Evolutionary conservation across 257 asterid genomes (phyloP), one percentile per base, ranked within the genome.

Genomic region (Nyctanthes arbortristis): DNA sequence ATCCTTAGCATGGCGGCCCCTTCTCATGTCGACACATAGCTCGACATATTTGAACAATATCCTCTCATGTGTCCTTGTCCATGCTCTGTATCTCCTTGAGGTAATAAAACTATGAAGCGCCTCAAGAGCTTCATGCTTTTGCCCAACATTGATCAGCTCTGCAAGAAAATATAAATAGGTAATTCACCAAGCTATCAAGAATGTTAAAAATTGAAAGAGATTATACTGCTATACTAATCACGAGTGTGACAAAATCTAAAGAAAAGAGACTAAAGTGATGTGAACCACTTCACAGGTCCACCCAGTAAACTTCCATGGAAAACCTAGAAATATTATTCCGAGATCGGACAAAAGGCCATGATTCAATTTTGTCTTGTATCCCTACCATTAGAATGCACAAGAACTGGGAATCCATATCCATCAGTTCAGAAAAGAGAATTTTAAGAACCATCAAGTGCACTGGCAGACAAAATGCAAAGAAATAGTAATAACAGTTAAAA

Each of bases 1-100:
- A 81, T 93, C 97, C 81, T 90, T 93, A 40, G 98, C 98, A 83
- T 87, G 89, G 75, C 97, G 84, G 63, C 98, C 97, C 85, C 93
- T 85, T 75, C 94, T 84, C 98, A 88, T 90, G 68, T 93, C 98
- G 59, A 90, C 98, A 75, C 97, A 93, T 12, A 93, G 81, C 78
- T 93, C 98, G 32, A 93, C 93, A 77, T 90, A 90, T 79, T 93
- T 93, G 67, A 88, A 90, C 97, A 93, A 75, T 61, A 93, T 93
- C 65, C 77, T 84, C 79, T 93, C 98, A 12, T 85, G 97, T 1
- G 96, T 81, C 76, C 82, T 90, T 63, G 94, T 92, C 98, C 98
- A 93, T 65, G 98, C 97, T 68, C 97, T 80, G 65, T 90, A 83
- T 84, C 97, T 88, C 86, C 94, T 85, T 37, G 96, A 83, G 79